Base-by-base conservation (phyloP, 75 land plant genomes). In the Adiantum capillusveneris region DNA sequence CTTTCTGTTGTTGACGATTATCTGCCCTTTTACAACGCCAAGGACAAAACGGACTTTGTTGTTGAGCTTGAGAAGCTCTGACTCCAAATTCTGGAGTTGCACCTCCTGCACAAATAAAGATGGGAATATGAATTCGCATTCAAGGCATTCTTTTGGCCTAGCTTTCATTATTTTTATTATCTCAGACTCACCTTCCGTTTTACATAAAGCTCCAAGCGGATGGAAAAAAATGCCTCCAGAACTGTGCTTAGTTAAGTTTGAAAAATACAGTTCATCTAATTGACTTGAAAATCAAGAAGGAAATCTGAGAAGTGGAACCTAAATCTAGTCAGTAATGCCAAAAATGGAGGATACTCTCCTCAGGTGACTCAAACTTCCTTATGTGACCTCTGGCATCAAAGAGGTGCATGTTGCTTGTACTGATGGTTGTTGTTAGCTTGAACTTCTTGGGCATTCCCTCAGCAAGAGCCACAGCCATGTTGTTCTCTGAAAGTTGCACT, bases 321-420 rank as follows among this genome's bases (percentile, higher is more conserved):
- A n/a, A n/a, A n/a, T n/a, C n/a, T n/a, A n/a, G n/a, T n/a, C n/a
- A n/a, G n/a, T n/a, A n/a, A n/a, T 11, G 7, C 16, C 14, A 11
- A 62, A 13, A 51, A 21, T 29, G 31, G 36, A 44, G 60, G 72
- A 49, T 80, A 95, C 99, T 87, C 56, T 95, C 76, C 66, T 90
- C 99, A 12, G 99, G 96, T 12, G 81, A 77, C 31, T 90, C 99
- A 57, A 86, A 95, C 67, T 87, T 90, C 69, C 86, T 81, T 20
- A 95, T 95, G 6, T 56, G 46, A 2, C 99, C 97, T 1, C 69
- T 69, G 22, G 84, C 20, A 67, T 95, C 96, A 68, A 95, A 95
- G 29, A 95, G 73, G 49, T 95, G 91, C 99, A 95, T 90, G 74
- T 95, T 95, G 50, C 79, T 86, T 19, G 96, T 95, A 67, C 92